Evolutionary conservation across 331 rosid genomes (phyloP).

Genomic region (Quercus phellos): DNA sequence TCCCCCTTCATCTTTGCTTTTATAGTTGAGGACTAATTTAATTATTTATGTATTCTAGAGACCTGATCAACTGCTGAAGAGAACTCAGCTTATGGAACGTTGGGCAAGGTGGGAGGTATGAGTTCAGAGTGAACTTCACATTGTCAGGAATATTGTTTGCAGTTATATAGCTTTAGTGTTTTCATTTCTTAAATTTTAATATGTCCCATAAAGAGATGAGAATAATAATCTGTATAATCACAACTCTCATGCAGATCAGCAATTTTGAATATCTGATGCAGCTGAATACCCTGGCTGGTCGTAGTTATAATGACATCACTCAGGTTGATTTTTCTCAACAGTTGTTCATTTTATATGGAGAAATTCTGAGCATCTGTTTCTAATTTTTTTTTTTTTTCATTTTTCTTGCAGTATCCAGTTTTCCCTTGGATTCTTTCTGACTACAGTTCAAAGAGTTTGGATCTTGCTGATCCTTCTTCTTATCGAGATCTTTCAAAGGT

Average conservation of each 20-base stretch:
- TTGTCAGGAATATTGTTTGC: slow-evolving; percentile 9
- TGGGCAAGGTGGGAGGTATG: slow-evolving; percentile 99
- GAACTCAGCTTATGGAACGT: slow-evolving; percentile 96
- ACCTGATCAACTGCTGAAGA: slow-evolving; percentile 88
- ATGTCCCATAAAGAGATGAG: neutral
- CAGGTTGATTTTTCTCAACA: slow-evolving; percentile 56
- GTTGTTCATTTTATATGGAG: slow-evolving; percentile 18
- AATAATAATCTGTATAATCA: slow-evolving; percentile 17
- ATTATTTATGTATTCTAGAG: slow-evolving; percentile 49
- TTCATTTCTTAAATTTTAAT: neutral
- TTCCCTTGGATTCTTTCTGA: slow-evolving; percentile 99
- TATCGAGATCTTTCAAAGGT: slow-evolving; percentile 97
- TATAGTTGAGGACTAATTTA: slow-evolving; percentile 17
- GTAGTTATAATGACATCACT: slow-evolving; percentile 95
- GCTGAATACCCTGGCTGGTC: slow-evolving; percentile 97
- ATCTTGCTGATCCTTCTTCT: slow-evolving; percentile 81
- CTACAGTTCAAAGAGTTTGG: slow-evolving; percentile 77
- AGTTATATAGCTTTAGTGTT: slow-evolving; percentile 7
- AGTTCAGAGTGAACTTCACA: slow-evolving; percentile 11
- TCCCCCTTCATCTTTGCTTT: neutral
- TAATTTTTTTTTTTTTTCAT: slow-evolving; percentile 12
- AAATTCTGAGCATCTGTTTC: slow-evolving; percentile 15
- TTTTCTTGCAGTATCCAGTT: slow-evolving; percentile 84
- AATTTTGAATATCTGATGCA: slow-evolving; percentile 98
- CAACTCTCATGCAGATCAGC: slow-evolving; percentile 76